Percentiles rank a stretch among this genome's conserved stretches.
phyloP scores from a whole-genome alignment of 495 filamentous ascomycete species.

The Aspergillus carlsbadensis region DNA sequence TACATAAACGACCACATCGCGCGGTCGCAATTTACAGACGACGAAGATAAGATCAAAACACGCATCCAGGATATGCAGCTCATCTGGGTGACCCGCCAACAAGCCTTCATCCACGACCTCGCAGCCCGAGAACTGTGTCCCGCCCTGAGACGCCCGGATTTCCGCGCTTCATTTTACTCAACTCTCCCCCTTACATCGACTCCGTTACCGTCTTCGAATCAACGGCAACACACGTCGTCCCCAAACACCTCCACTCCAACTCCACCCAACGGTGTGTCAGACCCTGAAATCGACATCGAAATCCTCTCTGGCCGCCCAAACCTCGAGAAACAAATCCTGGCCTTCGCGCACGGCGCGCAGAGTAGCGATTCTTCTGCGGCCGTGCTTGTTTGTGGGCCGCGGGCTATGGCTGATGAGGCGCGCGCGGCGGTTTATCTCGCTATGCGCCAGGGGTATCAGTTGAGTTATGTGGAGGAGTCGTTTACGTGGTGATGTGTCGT shows the following conservation, averaged over 20 bases:
- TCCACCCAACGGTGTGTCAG: neutral
- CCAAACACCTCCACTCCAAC: neutral
- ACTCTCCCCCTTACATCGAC: slow-evolving; percentile 15
- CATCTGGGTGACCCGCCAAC: slow-evolving; percentile 43
- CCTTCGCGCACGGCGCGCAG: slow-evolving; percentile 28
- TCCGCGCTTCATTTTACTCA: slow-evolving; percentile 37
- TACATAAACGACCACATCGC: slow-evolving; percentile 46
- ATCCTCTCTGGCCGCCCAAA: slow-evolving; percentile 33
- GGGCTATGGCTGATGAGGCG: slow-evolving; percentile 48
- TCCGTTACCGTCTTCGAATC: too few species aligned
- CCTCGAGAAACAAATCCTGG: slow-evolving; percentile 31
- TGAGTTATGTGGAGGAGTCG: slow-evolving; percentile 46
- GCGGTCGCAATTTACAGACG: slow-evolving; percentile 13
- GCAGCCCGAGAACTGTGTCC: slow-evolving; percentile 27
- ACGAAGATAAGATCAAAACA: slow-evolving; percentile 13
- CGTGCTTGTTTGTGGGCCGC: slow-evolving; percentile 52
- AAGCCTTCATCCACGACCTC: slow-evolving; percentile 34
- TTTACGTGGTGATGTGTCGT: slow-evolving; percentile 36
- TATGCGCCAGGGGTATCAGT: slow-evolving; percentile 31
- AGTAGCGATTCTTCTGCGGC: slow-evolving; percentile 27
- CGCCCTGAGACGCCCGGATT: slow-evolving; percentile 32
- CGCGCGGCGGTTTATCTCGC: slow-evolving; percentile 39
- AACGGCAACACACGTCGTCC: neutral
- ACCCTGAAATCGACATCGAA: slow-evolving; percentile 11
- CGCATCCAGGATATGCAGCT: slow-evolving; percentile 31